Conservation (phyloP, 306 rosid genomes). For the Cyamopsis tetragonoloba region DNA sequence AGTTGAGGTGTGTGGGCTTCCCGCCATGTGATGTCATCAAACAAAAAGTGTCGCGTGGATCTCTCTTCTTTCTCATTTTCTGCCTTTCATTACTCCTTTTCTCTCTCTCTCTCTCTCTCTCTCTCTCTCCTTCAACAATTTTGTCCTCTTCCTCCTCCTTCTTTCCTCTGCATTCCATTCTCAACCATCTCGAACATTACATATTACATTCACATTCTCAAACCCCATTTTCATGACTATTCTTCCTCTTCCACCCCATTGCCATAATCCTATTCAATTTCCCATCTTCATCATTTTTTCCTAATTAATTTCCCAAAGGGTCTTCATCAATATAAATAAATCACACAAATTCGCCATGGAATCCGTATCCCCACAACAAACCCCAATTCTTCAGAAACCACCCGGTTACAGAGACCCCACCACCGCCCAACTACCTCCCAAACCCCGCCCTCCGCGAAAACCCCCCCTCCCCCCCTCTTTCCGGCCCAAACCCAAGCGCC, state of each 20-base stretch:
- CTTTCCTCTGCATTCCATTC: neutral
- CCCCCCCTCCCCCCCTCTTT: constrained; percentile 40
- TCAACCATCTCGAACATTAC: neutral
- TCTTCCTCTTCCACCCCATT: neutral
- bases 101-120: neutral
- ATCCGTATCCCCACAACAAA: constrained; percentile 15
- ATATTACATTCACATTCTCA: neutral
- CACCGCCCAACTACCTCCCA: too few relatives aligned
- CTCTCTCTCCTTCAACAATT: neutral
- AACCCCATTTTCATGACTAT: neutral
- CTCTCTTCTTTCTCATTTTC: constrained; percentile 16
- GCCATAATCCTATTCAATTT: neutral
- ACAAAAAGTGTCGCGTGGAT: constrained; percentile 28
- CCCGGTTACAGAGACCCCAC: constrained; percentile 59
- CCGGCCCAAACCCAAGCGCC: constrained; percentile 23
- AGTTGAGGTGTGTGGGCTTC: neutral
- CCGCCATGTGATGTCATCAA: constrained; percentile 24
- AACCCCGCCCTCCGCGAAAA: constrained; percentile 27
- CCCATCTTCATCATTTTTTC: neutral
- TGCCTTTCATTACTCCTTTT: neutral
- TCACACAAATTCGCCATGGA: constrained; percentile 33
- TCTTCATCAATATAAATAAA: neutral
- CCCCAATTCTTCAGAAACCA: constrained; percentile 62
- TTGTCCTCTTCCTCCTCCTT: constrained; percentile 18
- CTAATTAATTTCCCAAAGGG: neutral